A percentile compares a stretch with the other conserved stretches of the same genome.
These are phyloP conservation scores for Penicillium soppii DNA, from an alignment of 495 filamentous ascomycete species.

Conservation along the genomic window DNA sequence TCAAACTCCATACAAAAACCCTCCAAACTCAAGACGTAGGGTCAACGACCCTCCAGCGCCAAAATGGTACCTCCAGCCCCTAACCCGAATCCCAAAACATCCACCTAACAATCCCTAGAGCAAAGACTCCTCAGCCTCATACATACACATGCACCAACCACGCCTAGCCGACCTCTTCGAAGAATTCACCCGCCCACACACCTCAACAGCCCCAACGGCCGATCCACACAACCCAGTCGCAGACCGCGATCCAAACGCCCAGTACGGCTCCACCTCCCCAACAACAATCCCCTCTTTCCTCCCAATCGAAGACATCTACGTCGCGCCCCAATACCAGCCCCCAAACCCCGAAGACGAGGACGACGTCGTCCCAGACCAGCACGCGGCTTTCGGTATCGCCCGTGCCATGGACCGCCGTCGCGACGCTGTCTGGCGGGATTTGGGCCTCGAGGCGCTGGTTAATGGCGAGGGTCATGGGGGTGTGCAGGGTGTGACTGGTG, in stretches of 20 bases:
- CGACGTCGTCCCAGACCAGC: slow-evolving; percentile 95
- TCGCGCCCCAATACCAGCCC: slow-evolving; percentile 85
- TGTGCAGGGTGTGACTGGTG: slow-evolving; percentile 1
- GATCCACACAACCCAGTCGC: slow-evolving; percentile 18
- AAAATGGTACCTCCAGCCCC: slow-evolving; percentile 22
- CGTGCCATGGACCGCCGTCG: slow-evolving; percentile 64
- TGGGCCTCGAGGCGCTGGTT: slow-evolving; percentile 74
- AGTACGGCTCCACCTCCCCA: slow-evolving; percentile 35
- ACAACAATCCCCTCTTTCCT: slow-evolving; percentile 46
- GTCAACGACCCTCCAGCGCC: too few relatives aligned
- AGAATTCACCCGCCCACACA: slow-evolving; percentile 61
- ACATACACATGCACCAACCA: slow-evolving; percentile 81
- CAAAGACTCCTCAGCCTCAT: slow-evolving; percentile 85
- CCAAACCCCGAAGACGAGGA: slow-evolving; percentile 97
- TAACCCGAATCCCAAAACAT: not conserved
- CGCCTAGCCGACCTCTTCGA: slow-evolving; percentile 89
- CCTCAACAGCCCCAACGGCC: slow-evolving; percentile 26
- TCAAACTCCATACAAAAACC: too few relatives aligned
- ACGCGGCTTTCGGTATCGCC: slow-evolving; percentile 93
- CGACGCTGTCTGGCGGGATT: slow-evolving; percentile 82
- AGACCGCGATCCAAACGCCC: slow-evolving; percentile 23
- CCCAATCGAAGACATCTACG: slow-evolving; percentile 72
- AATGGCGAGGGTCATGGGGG: slow-evolving; percentile 31
- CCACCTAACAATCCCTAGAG: slow-evolving; percentile 52
- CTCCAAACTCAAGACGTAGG: too few relatives aligned